Base-by-base conservation (phyloP, 2,329 filamentous ascomycete genomes). In the Aspergillus cejpii region DNA sequence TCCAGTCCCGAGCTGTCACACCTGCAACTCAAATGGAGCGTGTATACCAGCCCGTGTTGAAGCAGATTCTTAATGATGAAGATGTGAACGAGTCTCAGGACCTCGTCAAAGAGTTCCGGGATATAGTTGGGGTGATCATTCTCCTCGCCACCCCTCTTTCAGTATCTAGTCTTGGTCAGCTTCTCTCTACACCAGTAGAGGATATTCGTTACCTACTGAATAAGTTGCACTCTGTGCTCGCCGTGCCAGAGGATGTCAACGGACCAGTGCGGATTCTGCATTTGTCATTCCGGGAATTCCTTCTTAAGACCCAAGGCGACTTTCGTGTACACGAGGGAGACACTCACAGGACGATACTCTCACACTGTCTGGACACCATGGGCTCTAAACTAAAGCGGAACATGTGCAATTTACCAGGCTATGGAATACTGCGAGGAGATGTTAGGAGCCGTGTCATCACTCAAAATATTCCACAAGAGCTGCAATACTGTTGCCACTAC, bases 271-370 rank as follows among this genome's bases (percentile, higher is more conserved):
- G 49, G 11, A 42, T 59, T 2, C 41, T 59, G 19, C 56, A 62
- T 44, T 45, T 55, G 39, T 64, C 59, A 29, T 65, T 64, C 37
- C 56, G 55, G 41, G 57, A 65, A 48, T 63, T 57, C 36, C 56
- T 64, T 6, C 47, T 63, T 34, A 41, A 53, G 28, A 33, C 38
- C 6, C 12, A 48, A 23, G 60, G 50, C 50, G 37, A 39, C 21
- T 61, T 64, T 56, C 52, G 56, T 51, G 55, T 63, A 41, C 44
- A 69, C 39, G n/a, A n/a, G n/a, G 59, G 53, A 48, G 36, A 46
- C n/a, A 57, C 52, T 43, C 59, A 67, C 31, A 14, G 51, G 29
- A 51, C 45, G 26, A 51, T 68, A 41, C 57, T 52, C 3, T 33
- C 38, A 45, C 33, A 43, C 38, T 65, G 59, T 50, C 51, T 67